Base-by-base conservation (phyloP, 1,284 basidiomycete species). In the Retiboletus fuscus region DNA sequence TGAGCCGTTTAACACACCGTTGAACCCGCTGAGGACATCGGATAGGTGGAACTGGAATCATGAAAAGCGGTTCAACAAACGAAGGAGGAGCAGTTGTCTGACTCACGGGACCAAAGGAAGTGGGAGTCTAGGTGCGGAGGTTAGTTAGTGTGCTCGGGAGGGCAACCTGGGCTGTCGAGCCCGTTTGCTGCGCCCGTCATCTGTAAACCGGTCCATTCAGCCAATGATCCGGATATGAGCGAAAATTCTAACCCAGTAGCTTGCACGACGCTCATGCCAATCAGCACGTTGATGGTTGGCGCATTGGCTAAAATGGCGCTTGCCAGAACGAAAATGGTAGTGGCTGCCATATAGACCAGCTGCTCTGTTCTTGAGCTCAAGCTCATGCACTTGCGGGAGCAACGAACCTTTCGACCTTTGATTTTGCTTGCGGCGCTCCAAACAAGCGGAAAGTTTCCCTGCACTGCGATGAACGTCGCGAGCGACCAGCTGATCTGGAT, bases 391-490 rank as follows among this genome's bases (percentile, higher is more conserved):
- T 18, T 60, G 39, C 34, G 61, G 22, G 58, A 58, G 64, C 11
- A 53, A 80, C 85, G 43, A 74, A 92, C 92, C 86, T 94, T 95
- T 63, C 95, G 85, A 11, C 95, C 95, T 73, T 90, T 91, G 64
- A 97, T 88, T 80, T 96, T 95, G 67, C 91, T 93, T 26, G 93
- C 83, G 0, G 90, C 87, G 66, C 87, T 89, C 94, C 95, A 95
- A 11, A 93, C 67, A 22, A 93, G 77, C 0, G 93, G 94, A 64
- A 82, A n/a, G 18, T 84, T 80, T 2, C 94, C 94, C 80, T 95
- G 93, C n/a, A 93, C 80, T 28, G 95, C 83, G 75, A 96, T 95
- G 82, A 95, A 97, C 20, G 94, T 76, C 2, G 93, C 91, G 15
- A 96, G 81, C 74, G 89, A 91, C 77, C 93, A 85, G 67, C 93